Evolutionary conservation across 2,329 filamentous ascomycete genomes (phyloP).

Genomic region (Cladophialophora psammophila): DNA sequence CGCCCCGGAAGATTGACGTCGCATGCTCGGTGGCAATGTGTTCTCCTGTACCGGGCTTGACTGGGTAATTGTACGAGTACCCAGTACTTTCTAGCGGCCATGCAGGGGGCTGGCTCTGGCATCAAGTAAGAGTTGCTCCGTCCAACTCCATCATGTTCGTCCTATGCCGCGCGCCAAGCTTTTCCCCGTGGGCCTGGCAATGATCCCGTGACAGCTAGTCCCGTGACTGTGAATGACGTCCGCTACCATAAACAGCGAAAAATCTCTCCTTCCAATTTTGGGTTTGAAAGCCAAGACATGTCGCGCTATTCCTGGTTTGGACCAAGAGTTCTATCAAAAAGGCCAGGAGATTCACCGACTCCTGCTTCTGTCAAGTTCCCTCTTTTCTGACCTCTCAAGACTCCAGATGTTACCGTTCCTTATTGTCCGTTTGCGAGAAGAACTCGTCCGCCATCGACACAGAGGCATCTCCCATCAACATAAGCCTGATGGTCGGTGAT

Average conservation of each 20-base stretch:
- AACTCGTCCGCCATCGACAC: conserved; percentile 51
- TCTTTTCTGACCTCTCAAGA: not conserved
- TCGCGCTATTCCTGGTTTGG: not conserved
- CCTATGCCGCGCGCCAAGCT: no score
- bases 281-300: not conserved
- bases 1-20: no score
- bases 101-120: no score
- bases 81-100: no score
- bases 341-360: conserved; percentile 14
- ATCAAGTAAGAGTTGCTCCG: no score
- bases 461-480: conserved; percentile 51
- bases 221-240: not conserved
- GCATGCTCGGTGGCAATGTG: no score
- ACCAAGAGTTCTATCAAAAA: conserved; percentile 4
- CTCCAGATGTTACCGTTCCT: conserved; percentile 9
- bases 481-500: conserved; percentile 45
- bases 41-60: no score
- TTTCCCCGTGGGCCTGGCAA: no score
- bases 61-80: no score
- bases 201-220: no score
- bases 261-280: conserved; percentile 20
- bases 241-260: not conserved
- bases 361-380: not conserved
- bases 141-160: no score
- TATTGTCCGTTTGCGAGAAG: conserved; percentile 52